Conservation (phyloP, 148 eudicot genomes). For the Nepenthes gracilis region DNA sequence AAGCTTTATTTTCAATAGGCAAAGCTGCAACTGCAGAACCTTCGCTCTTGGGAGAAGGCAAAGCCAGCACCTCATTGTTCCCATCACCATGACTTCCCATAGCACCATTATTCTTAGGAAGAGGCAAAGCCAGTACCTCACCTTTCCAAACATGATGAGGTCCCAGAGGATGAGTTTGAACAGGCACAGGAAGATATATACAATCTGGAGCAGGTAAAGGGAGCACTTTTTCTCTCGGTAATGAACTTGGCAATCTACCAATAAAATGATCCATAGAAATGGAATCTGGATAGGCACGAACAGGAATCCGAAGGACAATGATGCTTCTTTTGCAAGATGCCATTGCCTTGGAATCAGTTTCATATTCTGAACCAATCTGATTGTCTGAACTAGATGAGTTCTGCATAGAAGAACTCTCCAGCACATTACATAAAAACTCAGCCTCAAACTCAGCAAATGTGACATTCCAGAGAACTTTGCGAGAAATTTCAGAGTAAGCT, state of each 20-base stretch:
- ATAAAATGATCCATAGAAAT: conserved; percentile 11
- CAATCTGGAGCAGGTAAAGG: conserved; percentile 26
- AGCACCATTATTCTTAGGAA: conserved; percentile 1
- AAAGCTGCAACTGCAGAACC: background rate
- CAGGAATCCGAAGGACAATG: conserved; percentile 36
- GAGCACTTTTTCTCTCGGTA: conserved; percentile 24
- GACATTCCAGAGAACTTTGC: conserved; percentile 44
- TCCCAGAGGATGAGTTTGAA: conserved; percentile 5
- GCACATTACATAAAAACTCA: conserved; percentile 25
- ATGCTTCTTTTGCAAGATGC: conserved; percentile 23
- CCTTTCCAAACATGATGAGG: conserved; percentile 8
- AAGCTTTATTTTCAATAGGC: background rate
- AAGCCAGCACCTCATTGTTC: conserved; percentile 2
- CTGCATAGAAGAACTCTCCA: conserved; percentile 17
- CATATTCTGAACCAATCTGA: conserved; percentile 10
- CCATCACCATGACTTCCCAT: background rate
- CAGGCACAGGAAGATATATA: conserved; percentile 6
- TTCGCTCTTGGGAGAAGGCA: conserved; percentile 15
- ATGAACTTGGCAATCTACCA: conserved; percentile 14
- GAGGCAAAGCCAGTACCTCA: conserved; percentile 14
- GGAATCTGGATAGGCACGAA: conserved; percentile 27
- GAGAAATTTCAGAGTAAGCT: conserved; percentile 27
- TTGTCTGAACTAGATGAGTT: conserved; percentile 9
- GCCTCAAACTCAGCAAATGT: conserved; percentile 51
- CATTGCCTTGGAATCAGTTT: conserved; percentile 7